These are phyloP conservation scores for Capsella bursapastoris DNA, from an alignment of 345 rosid species.

Conservation along the genomic window DNA sequence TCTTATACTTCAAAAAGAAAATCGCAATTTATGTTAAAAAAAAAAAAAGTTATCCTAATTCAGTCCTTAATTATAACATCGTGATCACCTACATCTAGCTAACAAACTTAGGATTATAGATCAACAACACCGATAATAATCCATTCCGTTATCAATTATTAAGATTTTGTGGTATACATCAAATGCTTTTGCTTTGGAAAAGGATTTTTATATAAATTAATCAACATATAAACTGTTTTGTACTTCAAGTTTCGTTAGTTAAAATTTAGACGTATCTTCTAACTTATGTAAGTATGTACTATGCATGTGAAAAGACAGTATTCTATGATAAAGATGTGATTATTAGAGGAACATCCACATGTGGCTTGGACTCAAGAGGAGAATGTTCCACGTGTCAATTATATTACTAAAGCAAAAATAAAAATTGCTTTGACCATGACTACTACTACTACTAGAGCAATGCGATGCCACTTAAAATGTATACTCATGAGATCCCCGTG, in stretches of 20 bases:
- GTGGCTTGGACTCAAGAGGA: slow-evolving; percentile 27
- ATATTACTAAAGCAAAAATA: not conserved
- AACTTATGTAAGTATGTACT: slow-evolving; percentile 4
- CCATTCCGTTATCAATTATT: slow-evolving; percentile 32
- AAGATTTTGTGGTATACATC: slow-evolving; percentile 32
- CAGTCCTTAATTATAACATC: slow-evolving; percentile 2
- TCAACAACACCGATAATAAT: slow-evolving; percentile 29
- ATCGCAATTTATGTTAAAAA: no score
- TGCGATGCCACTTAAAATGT: slow-evolving; percentile 8
- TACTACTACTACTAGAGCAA: not conserved
- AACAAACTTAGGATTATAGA: not conserved
- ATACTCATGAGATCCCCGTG: slow-evolving; percentile 31
- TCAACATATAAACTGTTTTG: slow-evolving; percentile 12
- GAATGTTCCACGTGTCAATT: slow-evolving; percentile 35
- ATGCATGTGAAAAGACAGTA: slow-evolving; percentile 30
- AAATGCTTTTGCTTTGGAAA: slow-evolving; percentile 25
- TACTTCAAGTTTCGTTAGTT: slow-evolving; percentile 33
- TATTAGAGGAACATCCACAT: slow-evolving; percentile 25
- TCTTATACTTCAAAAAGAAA: not conserved
- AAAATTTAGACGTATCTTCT: slow-evolving; percentile 36
- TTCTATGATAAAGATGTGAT: slow-evolving; percentile 15
- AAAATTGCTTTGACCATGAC: slow-evolving; percentile 13
- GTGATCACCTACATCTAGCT: not conserved
- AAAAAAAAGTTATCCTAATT: not conserved
- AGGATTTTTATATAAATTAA: not conserved